Evolutionary conservation across 768 basidiomycete genomes (phyloP), one percentile per base, ranked within the genome.

Genomic region (Termitomyces sp.): DNA sequence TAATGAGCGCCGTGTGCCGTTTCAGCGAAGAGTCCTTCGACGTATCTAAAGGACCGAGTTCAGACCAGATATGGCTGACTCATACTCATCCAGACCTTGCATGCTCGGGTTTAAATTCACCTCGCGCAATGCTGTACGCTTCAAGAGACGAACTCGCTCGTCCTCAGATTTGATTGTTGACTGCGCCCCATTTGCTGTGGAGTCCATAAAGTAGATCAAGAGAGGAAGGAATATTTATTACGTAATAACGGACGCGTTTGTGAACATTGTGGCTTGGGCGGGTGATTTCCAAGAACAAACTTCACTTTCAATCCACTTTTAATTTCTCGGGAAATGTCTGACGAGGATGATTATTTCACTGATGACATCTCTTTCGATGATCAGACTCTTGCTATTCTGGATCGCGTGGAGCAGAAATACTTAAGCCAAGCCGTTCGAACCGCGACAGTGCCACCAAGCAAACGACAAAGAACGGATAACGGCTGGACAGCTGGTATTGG

Each of bases 1-100:
- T 98, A 64, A 97, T 95, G 62, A 98, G 82, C 6, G 94, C 92
- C 1, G 95, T 98, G 73, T 99, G 95, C 7, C 94, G 88, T 75
- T 93, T 98, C 59, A 99, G 75, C 47, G 97, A 98, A 3, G 97
- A 94, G 72, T 98, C 97, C 70, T 86, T 94, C 23, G 82, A 77
- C 10, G 83, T 77, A 70, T 88, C 93, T 93, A 66, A 40, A 49
- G 41, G 38, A 41, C 9, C 16, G 38, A 36, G 56, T 43, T 52
- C 23, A 54, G 32, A 46, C 38, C 28, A 14, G 14, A 52, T 12
- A 23, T 18, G 5, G 30, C 50, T 20, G 26, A 20, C 41, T 43
- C 41, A 8, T 50, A 38, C 8, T 55, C 12, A 46, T 30, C 55
- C 26, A 28, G 56, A 80, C 86, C 83, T 79, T 76, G 74, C n/a